Evolutionary conservation across 2,329 filamentous ascomycete species (phyloP).

Genomic region (Pseudogymnoascus sp.): DNA sequence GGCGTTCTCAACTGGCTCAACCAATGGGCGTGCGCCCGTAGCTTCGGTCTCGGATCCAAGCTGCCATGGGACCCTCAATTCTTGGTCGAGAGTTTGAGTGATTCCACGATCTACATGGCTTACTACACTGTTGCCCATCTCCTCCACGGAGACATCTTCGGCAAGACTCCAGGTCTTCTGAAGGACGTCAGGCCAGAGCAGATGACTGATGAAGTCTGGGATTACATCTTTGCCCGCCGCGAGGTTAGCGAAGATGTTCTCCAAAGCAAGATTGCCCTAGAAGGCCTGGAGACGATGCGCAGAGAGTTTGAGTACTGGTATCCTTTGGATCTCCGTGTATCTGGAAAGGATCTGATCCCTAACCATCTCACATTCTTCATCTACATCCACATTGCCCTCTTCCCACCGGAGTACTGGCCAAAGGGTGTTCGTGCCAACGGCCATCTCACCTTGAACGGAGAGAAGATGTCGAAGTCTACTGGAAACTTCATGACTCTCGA

Average conservation of each 20-base stretch:
- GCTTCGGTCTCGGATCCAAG: constrained; percentile 86
- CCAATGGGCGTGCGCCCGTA: constrained; percentile 90
- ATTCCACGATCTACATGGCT: constrained; percentile 87
- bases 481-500: constrained; percentile 93
- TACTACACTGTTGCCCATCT: constrained; percentile 62
- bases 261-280: constrained; percentile 62
- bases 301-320: constrained; percentile 97
- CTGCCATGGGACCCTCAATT: constrained; percentile 89
- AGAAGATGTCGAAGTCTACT: constrained; percentile 98
- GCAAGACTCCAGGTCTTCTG: constrained; percentile 56
- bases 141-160: constrained; percentile 81
- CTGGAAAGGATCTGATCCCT: constrained; percentile 86
- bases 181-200: constrained; percentile 68
- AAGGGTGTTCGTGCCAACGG: constrained; percentile 80
- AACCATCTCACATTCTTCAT: constrained; percentile 96
- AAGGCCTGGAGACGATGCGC: constrained; percentile 69
- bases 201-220: constrained; percentile 93
- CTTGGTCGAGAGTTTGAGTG: constrained; percentile 84
- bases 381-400: constrained; percentile 87
- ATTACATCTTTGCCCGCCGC: constrained; percentile 80
- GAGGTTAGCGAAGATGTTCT: constrained; percentile 60
- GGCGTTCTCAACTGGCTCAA: constrained; percentile 86
- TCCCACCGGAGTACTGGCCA: constrained; percentile 84
- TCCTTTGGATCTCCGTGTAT: constrained; percentile 78
- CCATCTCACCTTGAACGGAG: constrained; percentile 86